Base-by-base conservation (phyloP, 108 stramenopile genomes). In the Schizochytrium sp. region DNA sequence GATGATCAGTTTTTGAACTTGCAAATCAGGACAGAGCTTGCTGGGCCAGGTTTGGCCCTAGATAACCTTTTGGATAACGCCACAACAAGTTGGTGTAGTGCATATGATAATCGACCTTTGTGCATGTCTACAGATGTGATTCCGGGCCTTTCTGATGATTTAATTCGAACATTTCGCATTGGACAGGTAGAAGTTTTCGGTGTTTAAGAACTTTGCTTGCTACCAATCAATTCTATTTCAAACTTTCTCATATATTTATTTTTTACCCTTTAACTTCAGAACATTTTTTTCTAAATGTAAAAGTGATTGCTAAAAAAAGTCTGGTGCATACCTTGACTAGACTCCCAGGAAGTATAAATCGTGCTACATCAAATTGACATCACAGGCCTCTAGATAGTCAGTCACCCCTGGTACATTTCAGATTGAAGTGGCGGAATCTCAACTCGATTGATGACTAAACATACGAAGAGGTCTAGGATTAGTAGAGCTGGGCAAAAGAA, bases 1-100 rank as follows among this genome's bases (percentile, higher is more conserved):
- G 76, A 83, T 53, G 76, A 83, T 47, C 76, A 83, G 76, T 55
- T 83, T 83, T 10, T 38, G 50, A 40, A n/a, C 28, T n/a, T 83
- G 45, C n/a, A 5, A 38, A 13, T 83, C 45, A 83, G 40, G 76
- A 55, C 49, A 53, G 50, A 83, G 2, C 15, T 83, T 7, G 76
- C 53, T 5, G 76, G 76, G 50, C 76, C 76, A 5, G 76, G 76
- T 5, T 53, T 83, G 45, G 38, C 50, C 17, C 10, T 83, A n/a
- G 76, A 55, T 53, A n/a, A 83, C 50, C 50, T 55, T 53, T 42
- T 83, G 76, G 47, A 49, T 10, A 40, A 55, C 19, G 76, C 50
- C 5, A 38, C 47, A 10, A 83, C 45, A 7, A 55, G 76, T 53
- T 55, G 47, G 76, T 83, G 76, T 53, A 0, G n/a, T 55, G 53